These are phyloP conservation scores for Cyclostephanos invisitatus DNA, from an alignment of 108 stramenopile species.

Conservation along the genomic window DNA sequence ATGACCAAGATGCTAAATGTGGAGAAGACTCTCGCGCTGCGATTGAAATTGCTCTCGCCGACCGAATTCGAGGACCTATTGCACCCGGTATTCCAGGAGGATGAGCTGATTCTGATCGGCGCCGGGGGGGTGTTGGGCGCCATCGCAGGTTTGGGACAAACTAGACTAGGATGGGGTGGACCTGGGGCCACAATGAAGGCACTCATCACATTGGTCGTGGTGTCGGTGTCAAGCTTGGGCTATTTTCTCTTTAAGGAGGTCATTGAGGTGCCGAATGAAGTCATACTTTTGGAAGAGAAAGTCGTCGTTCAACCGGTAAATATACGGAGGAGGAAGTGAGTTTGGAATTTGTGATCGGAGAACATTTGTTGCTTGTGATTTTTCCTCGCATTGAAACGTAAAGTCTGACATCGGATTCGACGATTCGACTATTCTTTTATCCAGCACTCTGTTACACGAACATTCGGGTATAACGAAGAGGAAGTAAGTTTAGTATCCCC, in stretches of 20 bases:
- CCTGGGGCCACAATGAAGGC: constrained; percentile 60
- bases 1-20: constrained; percentile 63
- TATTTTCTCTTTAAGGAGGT: constrained; percentile 51
- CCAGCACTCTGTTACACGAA: background rate
- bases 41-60: constrained; percentile 78
- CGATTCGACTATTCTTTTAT: background rate
- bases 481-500: background rate
- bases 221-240: constrained; percentile 44
- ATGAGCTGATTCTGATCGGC: constrained; percentile 91
- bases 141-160: constrained; percentile 84
- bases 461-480: background rate
- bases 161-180: constrained; percentile 77
- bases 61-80: constrained; percentile 90
- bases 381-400: too few relatives aligned
- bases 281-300: constrained; percentile 24
- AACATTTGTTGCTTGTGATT: background rate
- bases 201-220: constrained; percentile 38
- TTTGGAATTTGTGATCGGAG: background rate
- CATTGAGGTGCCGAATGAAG: constrained; percentile 32
- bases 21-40: constrained; percentile 69
- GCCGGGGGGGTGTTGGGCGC: constrained; percentile 92
- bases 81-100: constrained; percentile 97
- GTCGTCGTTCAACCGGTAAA: constrained; percentile 36
- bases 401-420: background rate
- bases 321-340: constrained; percentile 33